Percentiles rank a stretch among this genome's conserved stretches.
phyloP scores from a whole-genome alignment of 306 rosid genomes.

The Fragaria nilgerrensis region DNA sequence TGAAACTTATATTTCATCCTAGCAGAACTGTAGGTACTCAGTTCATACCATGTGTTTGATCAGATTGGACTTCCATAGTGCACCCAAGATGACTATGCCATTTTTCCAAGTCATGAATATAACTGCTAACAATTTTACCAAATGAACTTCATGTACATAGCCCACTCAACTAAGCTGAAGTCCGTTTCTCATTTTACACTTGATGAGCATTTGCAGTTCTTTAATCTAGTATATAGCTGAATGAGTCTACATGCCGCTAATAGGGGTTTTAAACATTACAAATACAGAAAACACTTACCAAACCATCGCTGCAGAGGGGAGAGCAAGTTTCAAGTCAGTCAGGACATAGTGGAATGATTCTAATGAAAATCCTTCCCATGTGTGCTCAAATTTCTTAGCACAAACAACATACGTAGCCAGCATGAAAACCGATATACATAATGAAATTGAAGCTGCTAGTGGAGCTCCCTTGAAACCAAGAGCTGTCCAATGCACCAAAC shows the following conservation, averaged over 20 bases:
- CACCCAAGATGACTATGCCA: conserved; percentile 19
- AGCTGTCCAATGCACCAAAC: conserved; percentile 44
- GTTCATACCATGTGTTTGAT: neutral
- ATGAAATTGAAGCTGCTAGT: conserved; percentile 53
- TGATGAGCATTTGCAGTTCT: neutral
- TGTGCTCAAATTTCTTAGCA: conserved; percentile 44
- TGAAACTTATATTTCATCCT: neutral
- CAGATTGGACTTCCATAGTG: neutral
- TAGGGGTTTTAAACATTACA: neutral
- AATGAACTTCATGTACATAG: neutral
- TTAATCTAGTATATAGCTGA: neutral
- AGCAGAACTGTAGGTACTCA: neutral
- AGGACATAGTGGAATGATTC: conserved; percentile 44
- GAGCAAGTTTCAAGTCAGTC: conserved; percentile 57
- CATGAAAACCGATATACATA: conserved; percentile 51
- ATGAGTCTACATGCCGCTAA: neutral
- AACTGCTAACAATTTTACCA: neutral
- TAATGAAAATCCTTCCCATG: conserved; percentile 76
- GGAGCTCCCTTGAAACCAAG: conserved; percentile 69
- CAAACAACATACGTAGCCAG: conserved; percentile 43
- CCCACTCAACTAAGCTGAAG: neutral
- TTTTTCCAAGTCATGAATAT: neutral
- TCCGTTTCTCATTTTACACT: neutral
- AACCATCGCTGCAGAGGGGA: conserved; percentile 81
- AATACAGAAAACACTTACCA: conserved; percentile 47